Base-by-base conservation (phyloP, 768 basidiomycete species). In the Russula dissimulans region DNA sequence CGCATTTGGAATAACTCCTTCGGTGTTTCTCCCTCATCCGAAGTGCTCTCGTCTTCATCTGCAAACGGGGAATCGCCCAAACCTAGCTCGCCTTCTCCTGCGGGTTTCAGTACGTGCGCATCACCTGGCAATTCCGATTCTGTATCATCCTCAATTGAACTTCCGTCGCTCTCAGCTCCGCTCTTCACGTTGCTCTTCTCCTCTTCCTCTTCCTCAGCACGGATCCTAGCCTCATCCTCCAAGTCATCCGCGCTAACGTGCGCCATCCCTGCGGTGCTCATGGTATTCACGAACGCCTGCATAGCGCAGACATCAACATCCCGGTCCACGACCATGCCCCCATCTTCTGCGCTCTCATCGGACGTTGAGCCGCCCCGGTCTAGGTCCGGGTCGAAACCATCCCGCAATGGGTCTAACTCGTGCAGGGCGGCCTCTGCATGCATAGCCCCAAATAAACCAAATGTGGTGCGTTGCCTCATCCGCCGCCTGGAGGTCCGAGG, bases 191-290 rank as follows among this genome's bases (percentile, higher is more conserved):
- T 26, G 49, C 61, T 47, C 17, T 66, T 69, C 53, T 65, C 69
- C 0, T 68, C 73, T 1, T 76, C 73, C 31, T 77, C 79, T 58
- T 84, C 83, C 65, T 85, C 83, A 43, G 42, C 59, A 54, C 64
- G 68, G 68, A 85, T 79, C 63, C 69, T 71, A 57, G 75, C 76
- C 54, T 72, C 77, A 69, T 86, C 85, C 48, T 73, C 78, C 22
- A 89, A 66, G 71, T 91, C 88, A 66, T 84, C 86, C 72, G 84
- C 82, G n/a, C 84, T 85, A 48, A 79, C 71, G 62, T 78, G 77
- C 47, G 60, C 65, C 4, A 77, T 77, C 6, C 80, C 82, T 22
- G 76, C 69, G 8, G 63, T 76, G 59, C 79, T 71, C 75, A 81
- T 77, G 5, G 84, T 77, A 52, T 74, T 67, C 44, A 80, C 73